Evolutionary conservation across 352 stramenopile species (phyloP).

Genomic region (Paralagenidium karlingii): DNA sequence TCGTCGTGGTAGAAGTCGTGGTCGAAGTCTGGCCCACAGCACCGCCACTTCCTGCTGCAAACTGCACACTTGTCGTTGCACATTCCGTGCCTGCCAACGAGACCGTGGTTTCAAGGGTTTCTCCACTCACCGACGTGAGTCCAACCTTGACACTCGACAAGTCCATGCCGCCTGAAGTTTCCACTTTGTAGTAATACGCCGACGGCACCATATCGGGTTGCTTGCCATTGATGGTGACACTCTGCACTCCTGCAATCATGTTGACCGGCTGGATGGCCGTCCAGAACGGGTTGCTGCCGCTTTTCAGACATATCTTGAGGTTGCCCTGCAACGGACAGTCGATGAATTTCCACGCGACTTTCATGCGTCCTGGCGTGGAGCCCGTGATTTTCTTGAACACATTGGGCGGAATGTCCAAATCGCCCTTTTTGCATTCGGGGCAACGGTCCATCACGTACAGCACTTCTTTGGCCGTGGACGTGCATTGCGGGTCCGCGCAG

Average conservation of each 20-base stretch:
- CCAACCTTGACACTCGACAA: conserved; percentile 19
- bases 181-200: conserved; percentile 9
- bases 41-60: too few species aligned
- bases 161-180: conserved; percentile 6
- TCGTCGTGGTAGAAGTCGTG: too few species aligned
- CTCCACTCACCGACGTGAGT: conserved; percentile 38
- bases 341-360: conserved; percentile 13
- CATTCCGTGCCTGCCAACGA: too few species aligned
- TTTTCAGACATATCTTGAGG: conserved; percentile 12
- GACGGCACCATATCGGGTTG: conserved; percentile 2
- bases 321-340: conserved; percentile 11
- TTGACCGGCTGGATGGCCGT: conserved; percentile 17
- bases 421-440: conserved; percentile 7
- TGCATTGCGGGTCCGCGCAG: conserved; percentile 6
- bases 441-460: conserved; percentile 20
- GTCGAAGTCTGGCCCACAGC: too few species aligned
- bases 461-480: conserved; percentile 1
- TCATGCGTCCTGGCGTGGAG: conserved; percentile 4
- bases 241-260: conserved; percentile 9
- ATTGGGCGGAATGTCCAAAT: conserved; percentile 13
- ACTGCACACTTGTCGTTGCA: too few species aligned
- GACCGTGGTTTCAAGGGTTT: conserved; percentile 4
- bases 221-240: conserved; percentile 8
- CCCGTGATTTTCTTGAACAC: conserved; percentile 17
- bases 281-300: conserved; percentile 11